Evolutionary conservation across 2,329 filamentous ascomycete genomes (phyloP).

Genomic region (Aspergillus caelatus): DNA sequence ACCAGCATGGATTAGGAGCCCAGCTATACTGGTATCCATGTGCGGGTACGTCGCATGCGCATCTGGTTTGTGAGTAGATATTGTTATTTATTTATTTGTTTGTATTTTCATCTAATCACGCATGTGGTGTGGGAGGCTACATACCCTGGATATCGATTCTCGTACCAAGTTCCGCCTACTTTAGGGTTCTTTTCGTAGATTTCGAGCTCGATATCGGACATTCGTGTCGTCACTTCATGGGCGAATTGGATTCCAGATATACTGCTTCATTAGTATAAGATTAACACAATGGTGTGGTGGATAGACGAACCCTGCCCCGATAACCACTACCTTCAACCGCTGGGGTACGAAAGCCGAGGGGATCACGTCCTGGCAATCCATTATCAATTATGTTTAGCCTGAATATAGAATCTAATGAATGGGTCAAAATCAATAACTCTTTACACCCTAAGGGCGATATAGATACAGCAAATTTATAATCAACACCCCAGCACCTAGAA

Average conservation of each 20-base stretch:
- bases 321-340: not conserved
- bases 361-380: not conserved
- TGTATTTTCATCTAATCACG: no score
- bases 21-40: constrained; percentile 14
- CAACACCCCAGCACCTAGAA: no score
- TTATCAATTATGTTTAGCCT: not conserved
- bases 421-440: not conserved
- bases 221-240: not conserved
- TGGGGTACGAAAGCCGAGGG: not conserved
- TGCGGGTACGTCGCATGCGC: constrained; percentile 13
- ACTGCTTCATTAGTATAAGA: not conserved
- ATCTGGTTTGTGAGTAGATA: not conserved
- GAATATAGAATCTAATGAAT: not conserved
- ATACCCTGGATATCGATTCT: no score
- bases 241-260: constrained; percentile 1
- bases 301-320: constrained; percentile 1
- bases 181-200: constrained; percentile 4
- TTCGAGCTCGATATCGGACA: not conserved
- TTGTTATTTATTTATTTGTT: not conserved
- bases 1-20: constrained; percentile 11
- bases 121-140: not conserved
- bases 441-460: not conserved
- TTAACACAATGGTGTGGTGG: no score
- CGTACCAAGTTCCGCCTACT: constrained; percentile 2
- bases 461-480: no score